Evolutionary conservation across 1,284 basidiomycete species (phyloP).

Genomic region (Leccinum griseonigrum): DNA sequence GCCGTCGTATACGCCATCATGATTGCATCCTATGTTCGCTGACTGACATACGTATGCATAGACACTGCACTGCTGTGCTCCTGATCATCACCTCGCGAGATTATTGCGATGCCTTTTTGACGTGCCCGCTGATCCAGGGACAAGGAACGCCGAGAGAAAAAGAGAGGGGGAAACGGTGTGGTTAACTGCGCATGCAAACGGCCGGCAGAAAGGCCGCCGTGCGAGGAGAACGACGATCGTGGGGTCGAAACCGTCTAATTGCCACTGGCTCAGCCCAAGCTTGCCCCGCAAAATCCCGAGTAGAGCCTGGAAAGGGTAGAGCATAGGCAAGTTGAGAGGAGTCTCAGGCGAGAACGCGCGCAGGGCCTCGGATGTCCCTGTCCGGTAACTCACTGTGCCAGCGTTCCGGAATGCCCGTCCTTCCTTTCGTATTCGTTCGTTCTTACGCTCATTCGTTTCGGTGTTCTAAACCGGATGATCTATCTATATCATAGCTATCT

Average conservation of each 20-base stretch:
- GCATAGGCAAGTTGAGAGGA: neutral
- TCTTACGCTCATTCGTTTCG: neutral
- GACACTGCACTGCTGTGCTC: neutral
- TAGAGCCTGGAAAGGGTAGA: neutral
- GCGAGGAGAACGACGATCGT: neutral
- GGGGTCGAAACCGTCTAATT: neutral
- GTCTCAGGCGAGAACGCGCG: neutral
- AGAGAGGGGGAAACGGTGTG: neutral
- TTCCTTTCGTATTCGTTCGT: neutral
- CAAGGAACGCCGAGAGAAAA: neutral
- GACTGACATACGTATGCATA: neutral
- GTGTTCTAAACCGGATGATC: slow-evolving; percentile 1
- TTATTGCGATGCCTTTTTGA: neutral
- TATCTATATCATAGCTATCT: neutral
- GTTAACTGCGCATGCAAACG: neutral
- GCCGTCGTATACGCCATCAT: neutral
- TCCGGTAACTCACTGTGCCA: neutral
- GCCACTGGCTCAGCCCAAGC: neutral
- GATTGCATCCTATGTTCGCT: neutral
- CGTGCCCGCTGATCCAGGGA: neutral
- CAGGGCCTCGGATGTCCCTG: neutral
- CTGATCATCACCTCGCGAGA: neutral
- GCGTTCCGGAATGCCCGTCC: slow-evolving; percentile 1
- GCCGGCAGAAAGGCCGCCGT: neutral
- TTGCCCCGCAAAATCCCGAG: neutral